Base-by-base conservation (phyloP, 2,329 filamentous ascomycete species). In the Fusarium sp. region DNA sequence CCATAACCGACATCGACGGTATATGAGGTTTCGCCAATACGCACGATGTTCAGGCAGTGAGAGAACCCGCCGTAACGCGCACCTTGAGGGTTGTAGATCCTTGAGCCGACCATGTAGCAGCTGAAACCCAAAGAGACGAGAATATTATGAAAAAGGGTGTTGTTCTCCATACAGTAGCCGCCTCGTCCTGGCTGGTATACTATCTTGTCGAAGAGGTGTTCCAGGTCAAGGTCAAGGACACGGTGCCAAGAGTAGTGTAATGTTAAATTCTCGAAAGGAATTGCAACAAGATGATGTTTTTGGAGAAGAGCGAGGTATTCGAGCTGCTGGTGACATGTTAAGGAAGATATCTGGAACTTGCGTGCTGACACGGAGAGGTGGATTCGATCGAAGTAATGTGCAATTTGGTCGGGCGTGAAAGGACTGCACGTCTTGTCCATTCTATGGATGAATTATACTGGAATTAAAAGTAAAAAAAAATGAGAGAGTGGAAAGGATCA, bases 31-130 rank as follows among this genome's bases (percentile, higher is more conserved):
- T 78, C 76, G 9, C 80, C 78, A 15, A 92, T 82, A 15, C 81
- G 85, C 44, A 90, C 83, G 57, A 91, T 83, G 71, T 88, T 87
- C 54, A 89, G 79, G 82, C 90, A 87, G 9, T 34, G 31, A 34
- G 31, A 34, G 11, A 55, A n/a, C 43, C 66, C 52, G 68, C 79
- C 11, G 60, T 69, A 7, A 27, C 58, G 28, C 13, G 36, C 43
- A 1, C 36, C 27, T 1, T 56, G 57, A 0, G 55, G 63, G 15
- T 58, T 6, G 5, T 57, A 57, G 6, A 82, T 78, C 16, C 86
- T 78, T 0, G 79, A 89, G 1, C 86, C 88, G 0, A 82, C 81
- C 16, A 83, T 81, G 69, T 87, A 85, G 2, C 88, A 80, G 0
- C 66, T 67, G 68, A 83, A 89, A 0, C 86, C 85, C 5, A 89